Percentiles rank a stretch among this genome's conserved stretches.
Evolutionary conservation across 2,329 filamentous ascomycete genomes (phyloP).

Genomic region (Didymella pomorum): DNA sequence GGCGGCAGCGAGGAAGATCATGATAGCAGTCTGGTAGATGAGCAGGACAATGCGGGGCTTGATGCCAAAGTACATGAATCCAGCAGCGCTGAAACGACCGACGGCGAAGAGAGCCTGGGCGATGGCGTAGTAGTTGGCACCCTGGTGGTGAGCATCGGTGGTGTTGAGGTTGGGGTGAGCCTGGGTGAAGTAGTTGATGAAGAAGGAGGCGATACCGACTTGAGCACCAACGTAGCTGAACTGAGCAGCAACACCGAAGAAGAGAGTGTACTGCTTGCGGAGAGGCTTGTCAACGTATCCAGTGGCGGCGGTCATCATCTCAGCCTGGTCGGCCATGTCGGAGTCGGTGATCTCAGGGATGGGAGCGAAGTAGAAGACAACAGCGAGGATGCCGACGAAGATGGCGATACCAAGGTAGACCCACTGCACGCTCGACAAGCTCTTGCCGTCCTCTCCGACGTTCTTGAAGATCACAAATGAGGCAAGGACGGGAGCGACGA

Average conservation of each 20-base stretch:
- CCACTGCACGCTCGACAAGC: slow-evolving; percentile 75
- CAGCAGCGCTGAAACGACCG: slow-evolving; percentile 50
- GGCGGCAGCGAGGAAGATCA: slow-evolving; percentile 48
- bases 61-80: slow-evolving; percentile 46
- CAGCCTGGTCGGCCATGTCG: slow-evolving; percentile 63
- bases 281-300: slow-evolving; percentile 68
- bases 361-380: slow-evolving; percentile 71
- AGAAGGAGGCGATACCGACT: slow-evolving; percentile 64
- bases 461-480: slow-evolving; percentile 76
- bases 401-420: slow-evolving; percentile 80
- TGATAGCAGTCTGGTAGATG: slow-evolving; percentile 46
- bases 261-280: slow-evolving; percentile 64
- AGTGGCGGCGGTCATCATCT: slow-evolving; percentile 52
- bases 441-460: slow-evolving; percentile 57
- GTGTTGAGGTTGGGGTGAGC: slow-evolving; percentile 41
- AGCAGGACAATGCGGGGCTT: slow-evolving; percentile 51
- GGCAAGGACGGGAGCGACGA: slow-evolving; percentile 76
- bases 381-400: slow-evolving; percentile 73
- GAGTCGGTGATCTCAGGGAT: slow-evolving; percentile 73
- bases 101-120: slow-evolving; percentile 50
- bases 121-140: slow-evolving; percentile 51
- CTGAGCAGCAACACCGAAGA: slow-evolving; percentile 49
- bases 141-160: slow-evolving; percentile 43
- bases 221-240: slow-evolving; percentile 64
- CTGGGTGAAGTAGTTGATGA: slow-evolving; percentile 52